Evolutionary conservation across 768 basidiomycete species (phyloP).

Genomic region (Tulasnella sp.): DNA sequence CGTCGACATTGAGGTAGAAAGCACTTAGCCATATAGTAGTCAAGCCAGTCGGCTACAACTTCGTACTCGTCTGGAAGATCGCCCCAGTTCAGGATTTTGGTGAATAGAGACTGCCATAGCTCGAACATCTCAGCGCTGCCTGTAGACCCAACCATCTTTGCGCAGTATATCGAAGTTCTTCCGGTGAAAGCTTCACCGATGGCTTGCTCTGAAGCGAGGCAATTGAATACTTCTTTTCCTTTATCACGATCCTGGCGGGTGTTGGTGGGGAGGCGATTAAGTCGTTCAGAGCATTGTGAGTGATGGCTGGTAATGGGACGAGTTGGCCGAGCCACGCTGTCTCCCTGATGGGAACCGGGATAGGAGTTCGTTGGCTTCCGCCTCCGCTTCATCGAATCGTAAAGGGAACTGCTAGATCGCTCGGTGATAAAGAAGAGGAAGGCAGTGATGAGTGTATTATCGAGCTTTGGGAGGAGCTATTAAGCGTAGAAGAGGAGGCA

Average conservation of each 20-base stretch:
- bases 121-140: background rate
- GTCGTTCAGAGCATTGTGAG: background rate
- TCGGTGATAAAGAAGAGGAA: background rate
- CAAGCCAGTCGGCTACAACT: background rate
- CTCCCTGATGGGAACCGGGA: background rate
- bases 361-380: background rate
- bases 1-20: background rate
- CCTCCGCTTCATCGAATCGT: background rate
- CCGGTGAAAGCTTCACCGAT: background rate
- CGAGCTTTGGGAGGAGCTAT: background rate
- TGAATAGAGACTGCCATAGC: background rate
- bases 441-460: background rate
- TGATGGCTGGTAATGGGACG: background rate
- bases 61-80: background rate
- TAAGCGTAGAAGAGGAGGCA: background rate
- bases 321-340: background rate
- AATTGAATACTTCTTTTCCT: background rate
- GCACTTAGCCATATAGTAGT: background rate
- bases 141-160: background rate
- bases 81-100: background rate
- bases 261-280: background rate
- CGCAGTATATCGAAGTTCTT: background rate
- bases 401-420: background rate
- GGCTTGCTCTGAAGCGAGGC: too few species aligned
- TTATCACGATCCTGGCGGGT: background rate